A percentile compares a stretch with the other conserved stretches of the same genome.
These are phyloP conservation scores for Botryotinia globosa DNA, from an alignment of 2,329 filamentous ascomycete species.

Conservation along the genomic window DNA sequence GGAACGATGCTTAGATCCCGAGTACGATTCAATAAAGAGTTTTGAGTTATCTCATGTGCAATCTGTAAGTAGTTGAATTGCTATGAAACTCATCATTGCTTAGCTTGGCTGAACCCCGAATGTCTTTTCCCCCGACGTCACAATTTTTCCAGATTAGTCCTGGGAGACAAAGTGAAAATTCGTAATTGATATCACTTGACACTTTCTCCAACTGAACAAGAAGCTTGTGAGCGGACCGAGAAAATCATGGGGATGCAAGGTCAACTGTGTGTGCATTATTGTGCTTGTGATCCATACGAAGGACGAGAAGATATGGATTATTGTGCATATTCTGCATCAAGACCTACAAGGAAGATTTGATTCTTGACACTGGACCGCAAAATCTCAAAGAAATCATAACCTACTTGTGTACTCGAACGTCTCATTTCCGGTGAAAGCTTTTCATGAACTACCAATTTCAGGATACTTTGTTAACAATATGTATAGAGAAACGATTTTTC, in stretches of 20 bases:
- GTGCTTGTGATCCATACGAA: not conserved
- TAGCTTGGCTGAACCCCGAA: not conserved
- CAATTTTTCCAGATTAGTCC: not conserved
- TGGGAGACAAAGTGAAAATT: not conserved
- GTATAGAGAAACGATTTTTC: not conserved
- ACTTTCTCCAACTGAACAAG: not conserved
- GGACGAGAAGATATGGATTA: not conserved
- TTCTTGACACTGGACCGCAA: not conserved
- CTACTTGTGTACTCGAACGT: not conserved
- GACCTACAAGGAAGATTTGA: not conserved
- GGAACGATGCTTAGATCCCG: not conserved
- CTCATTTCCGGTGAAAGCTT: not conserved
- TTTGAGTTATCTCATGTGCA: not conserved
- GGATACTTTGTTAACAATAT: not conserved
- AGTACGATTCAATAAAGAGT: not conserved
- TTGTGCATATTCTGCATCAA: not conserved
- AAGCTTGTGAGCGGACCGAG: not conserved
- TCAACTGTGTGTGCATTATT: not conserved
- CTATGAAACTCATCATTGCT: rapidly evolving
- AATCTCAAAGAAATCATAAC: not conserved
- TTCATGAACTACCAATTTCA: not conserved
- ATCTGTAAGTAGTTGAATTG: not conserved
- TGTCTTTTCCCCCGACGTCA: not conserved
- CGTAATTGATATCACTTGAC: not conserved
- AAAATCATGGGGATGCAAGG: not conserved